Conservation (phyloP, 805 yeast species). For the Sungouiozyma intestinalis region DNA sequence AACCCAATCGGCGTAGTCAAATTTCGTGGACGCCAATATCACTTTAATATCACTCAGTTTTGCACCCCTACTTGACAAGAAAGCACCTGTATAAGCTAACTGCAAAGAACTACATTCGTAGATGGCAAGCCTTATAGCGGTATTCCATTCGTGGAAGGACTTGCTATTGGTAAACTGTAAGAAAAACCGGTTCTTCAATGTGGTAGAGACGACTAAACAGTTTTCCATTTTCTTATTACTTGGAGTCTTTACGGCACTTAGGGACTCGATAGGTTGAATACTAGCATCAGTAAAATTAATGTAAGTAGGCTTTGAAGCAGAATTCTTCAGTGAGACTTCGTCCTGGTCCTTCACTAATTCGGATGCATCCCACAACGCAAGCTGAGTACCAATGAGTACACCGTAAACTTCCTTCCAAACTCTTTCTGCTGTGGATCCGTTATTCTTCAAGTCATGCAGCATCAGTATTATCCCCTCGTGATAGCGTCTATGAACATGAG, state of each 20-base stretch:
- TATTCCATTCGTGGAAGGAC: slow-evolving; percentile 64
- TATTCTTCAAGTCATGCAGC: slow-evolving; percentile 63
- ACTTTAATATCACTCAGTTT: slow-evolving; percentile 78
- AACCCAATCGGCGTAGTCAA: slow-evolving; percentile 88
- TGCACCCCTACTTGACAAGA: slow-evolving; percentile 85
- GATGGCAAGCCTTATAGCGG: slow-evolving; percentile 69
- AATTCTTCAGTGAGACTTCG: slow-evolving; percentile 34
- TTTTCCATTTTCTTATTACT: slow-evolving; percentile 45
- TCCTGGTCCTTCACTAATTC: slow-evolving; percentile 43
- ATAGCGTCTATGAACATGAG: slow-evolving; percentile 67
- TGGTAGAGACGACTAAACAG: slow-evolving; percentile 83
- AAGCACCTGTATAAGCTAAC: slow-evolving; percentile 94
- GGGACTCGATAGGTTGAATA: slow-evolving; percentile 56
- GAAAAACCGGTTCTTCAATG: slow-evolving; percentile 78
- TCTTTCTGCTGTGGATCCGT: slow-evolving; percentile 77
- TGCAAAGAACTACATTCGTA: slow-evolving; percentile 78
- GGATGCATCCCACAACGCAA: slow-evolving; percentile 86
- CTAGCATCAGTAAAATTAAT: slow-evolving; percentile 86
- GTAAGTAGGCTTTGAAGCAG: slow-evolving; percentile 71
- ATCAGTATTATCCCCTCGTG: slow-evolving; percentile 69
- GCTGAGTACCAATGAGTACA: slow-evolving; percentile 77
- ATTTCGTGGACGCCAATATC: slow-evolving; percentile 74
- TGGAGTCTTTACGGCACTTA: slow-evolving; percentile 54
- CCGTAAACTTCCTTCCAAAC: slow-evolving; percentile 92
- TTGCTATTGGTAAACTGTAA: slow-evolving; percentile 63